Base-by-base conservation (phyloP, 2,329 filamentous ascomycete genomes). In the Colletotrichum falcatum region DNA sequence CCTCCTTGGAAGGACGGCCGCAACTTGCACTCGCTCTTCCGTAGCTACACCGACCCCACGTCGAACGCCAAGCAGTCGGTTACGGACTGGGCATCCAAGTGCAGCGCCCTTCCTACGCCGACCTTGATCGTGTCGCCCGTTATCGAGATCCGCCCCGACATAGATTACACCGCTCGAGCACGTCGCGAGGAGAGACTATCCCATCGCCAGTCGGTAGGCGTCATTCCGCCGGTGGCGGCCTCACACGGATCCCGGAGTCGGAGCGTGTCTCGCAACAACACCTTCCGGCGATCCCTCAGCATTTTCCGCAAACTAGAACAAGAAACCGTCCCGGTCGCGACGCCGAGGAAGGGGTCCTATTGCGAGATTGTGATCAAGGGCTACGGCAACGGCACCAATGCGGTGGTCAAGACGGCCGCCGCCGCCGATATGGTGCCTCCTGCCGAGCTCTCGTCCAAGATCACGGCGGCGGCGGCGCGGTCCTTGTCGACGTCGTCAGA, bases 331-430 rank as follows among this genome's bases (percentile, higher is more conserved):
- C 71, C 71, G 5, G 23, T 35, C 1, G 60, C 59, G 11, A 56
- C 28, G 5, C 42, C 55, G 1, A 67, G 61, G 18, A 72, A 72
- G 11, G 55, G 59, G 1, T 79, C 82, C 20, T 84, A 85, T 68
- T 84, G 85, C 63, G 87, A 89, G 74, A 88, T 88, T 35, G 78
- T 88, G 0, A 81, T 88, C 8, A 81, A 84, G 5, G 85, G 86
- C 0, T 88, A 89, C 68, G 87, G 86, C 12, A 88, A 88, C 59
- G 86, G 85, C 1, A 86, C 83, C 2, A 85, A 85, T 44, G 74
- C 78, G 1, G 81, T 82, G 5, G 81, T 82, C 5, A 78, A 72
- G 28, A 53, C 79, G 7, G 44, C 26, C 14, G 16, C 28, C 26
- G 35, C 16, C n/a, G n/a, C n/a, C n/a, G n/a, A n/a, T n/a, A n/a